Evolutionary conservation across 208 protist genomes (phyloP), one percentile per base, ranked within the genome.

Genomic region (Leishmania amazonensis): DNA sequence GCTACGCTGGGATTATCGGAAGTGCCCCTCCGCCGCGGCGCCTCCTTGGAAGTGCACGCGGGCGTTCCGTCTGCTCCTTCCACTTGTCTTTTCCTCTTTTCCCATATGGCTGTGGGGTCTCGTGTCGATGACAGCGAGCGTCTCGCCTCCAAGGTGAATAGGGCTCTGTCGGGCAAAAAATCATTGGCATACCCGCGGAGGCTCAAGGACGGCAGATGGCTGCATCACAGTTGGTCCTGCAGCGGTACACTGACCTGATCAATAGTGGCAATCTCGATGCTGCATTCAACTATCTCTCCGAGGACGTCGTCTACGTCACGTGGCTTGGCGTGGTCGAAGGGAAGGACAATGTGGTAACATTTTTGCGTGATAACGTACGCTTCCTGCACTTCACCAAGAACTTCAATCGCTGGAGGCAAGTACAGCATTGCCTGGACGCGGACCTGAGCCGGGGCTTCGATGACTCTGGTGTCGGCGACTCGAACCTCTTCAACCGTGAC

Each of bases 311-410:
- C 13, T 95, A 94, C 77, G 89, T 93, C 38, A 92, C 94, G 15
- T 97, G 90, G 92, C 84, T 93, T 76, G 94, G 94, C 47, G 87
- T 97, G 8, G 87, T 94, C 13, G 91, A 95, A 76, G 92, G 94
- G 0, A 92, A 88, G 67, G 85, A 92, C 42, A 94, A 96, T 73
- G 94, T 95, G 1, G 78, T 88, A 11, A 91, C 83, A 7, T 97
- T 94, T 87, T 84, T 97, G 78, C 86, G 88, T 9, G 94, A 97
- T 78, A 94, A 94, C 81, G 47, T 94, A 5, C 92, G 94, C 45
- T 97, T 92, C 83, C 45, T 93, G 17, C 92, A 97, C 77, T 83
- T 91, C 75, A 82, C 78, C 0, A 83, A 85, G 24, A 93, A 88
- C 58, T 93, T 91, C 73, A 92, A 91, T 67, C 86, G 83, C 19